Conservation (phyloP, 2,329 filamentous ascomycete species). For the Purpureocillium takamizusanense region DNA sequence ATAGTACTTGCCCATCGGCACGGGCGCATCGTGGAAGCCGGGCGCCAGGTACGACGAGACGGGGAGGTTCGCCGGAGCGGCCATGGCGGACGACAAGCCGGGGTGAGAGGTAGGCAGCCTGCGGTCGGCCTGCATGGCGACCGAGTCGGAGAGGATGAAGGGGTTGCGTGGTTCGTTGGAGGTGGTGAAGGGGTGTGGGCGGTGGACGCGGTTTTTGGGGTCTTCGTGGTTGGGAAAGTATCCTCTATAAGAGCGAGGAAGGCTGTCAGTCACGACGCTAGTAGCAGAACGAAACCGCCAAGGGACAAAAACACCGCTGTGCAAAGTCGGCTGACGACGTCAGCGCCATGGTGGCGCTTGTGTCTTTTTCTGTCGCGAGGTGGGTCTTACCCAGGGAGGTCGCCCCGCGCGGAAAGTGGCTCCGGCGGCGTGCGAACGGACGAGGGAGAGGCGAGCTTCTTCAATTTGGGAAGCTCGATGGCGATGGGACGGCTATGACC, state of each 20-base stretch:
- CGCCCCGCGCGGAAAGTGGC: conserved; percentile 48
- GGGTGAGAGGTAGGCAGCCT: conserved; percentile 6
- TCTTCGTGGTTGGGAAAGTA: conserved; percentile 56
- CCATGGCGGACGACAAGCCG: conserved; percentile 11
- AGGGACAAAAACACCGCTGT: not conserved
- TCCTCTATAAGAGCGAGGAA: conserved; percentile 28
- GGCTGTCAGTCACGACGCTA: no score
- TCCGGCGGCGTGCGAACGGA: conserved; percentile 34
- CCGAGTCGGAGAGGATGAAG: conserved; percentile 23
- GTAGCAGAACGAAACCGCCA: no score
- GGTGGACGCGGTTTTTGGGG: conserved; percentile 33
- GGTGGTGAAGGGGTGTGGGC: conserved; percentile 45
- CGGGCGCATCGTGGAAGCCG: conserved; percentile 34
- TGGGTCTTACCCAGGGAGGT: conserved; percentile 42
- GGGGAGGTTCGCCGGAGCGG: conserved; percentile 29
- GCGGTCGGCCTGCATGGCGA: conserved; percentile 15
- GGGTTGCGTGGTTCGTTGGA: conserved; percentile 27
- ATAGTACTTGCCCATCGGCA: conserved; percentile 55
- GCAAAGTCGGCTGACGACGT: not conserved
- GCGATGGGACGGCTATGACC: conserved; percentile 38
- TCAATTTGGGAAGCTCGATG: conserved; percentile 38
- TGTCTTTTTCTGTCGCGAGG: not conserved
- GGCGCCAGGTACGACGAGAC: conserved; percentile 43
- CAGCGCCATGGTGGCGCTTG: not conserved
- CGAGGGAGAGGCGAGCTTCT: conserved; percentile 26